Percentiles rank a stretch among this genome's conserved stretches.
Conservation (phyloP, 73 alveolate genomes). For the Paramecium sexaurelia region DNA sequence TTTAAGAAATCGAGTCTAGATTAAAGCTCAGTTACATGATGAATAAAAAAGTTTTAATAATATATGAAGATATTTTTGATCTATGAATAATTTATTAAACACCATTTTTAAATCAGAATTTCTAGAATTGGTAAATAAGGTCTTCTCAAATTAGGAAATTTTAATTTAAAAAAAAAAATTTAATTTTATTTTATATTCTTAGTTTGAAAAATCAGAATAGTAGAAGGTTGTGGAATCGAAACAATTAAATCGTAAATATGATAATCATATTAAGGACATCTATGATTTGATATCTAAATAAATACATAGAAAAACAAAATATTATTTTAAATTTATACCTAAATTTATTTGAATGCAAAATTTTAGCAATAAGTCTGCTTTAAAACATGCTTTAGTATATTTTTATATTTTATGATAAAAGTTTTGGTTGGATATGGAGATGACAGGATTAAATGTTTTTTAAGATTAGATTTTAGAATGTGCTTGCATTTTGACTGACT, state of each 20-base stretch:
- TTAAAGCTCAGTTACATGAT: too few species aligned
- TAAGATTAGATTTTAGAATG: conserved; percentile 75
- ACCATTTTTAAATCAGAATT: too few species aligned
- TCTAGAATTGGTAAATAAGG: too few species aligned
- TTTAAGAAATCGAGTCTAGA: too few species aligned
- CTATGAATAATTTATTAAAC: too few species aligned
- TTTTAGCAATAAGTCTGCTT: not conserved
- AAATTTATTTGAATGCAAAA: not conserved
- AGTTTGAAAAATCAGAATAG: conserved; percentile 79
- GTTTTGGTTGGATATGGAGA: conserved; percentile 83
- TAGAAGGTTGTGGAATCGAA: conserved; percentile 81
- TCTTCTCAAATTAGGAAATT: too few species aligned
- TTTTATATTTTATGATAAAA: not conserved
- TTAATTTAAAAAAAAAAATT: not conserved
- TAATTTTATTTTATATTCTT: conserved; percentile 65
- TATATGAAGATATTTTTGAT: too few species aligned
- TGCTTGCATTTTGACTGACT: conserved; percentile 82
- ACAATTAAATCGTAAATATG: not conserved
- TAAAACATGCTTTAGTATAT: not conserved
- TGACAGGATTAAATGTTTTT: conserved; percentile 79
- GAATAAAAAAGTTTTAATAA: too few species aligned
- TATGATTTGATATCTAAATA: not conserved
- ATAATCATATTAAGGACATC: not conserved
- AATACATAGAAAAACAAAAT: not conserved
- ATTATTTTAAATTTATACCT: not conserved